Base-by-base conservation (phyloP, 805 yeast genomes). In the Cyberlindnera bimundalis region DNA sequence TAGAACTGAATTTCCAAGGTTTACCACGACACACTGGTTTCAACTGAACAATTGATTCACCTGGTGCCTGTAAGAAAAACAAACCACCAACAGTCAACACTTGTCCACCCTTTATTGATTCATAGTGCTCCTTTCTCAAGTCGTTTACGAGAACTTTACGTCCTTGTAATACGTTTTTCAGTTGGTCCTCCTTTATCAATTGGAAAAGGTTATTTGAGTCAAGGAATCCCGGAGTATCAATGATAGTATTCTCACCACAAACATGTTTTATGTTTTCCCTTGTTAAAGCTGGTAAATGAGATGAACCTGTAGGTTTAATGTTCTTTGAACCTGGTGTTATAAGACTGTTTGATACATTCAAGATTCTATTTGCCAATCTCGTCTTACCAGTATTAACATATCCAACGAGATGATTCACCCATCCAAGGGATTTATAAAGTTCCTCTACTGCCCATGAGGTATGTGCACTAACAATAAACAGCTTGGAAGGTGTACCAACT, bases 351-450 rank as follows among this genome's bases (percentile, higher is more conserved):
- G 50, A 37, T 9, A 43, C 33, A 28, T 53, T 50, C 71, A 74
- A 45, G 15, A 82, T 47, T 15, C 77, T 53, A 48, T 71, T 74
- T 1, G 82, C 67, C 27, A 84, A 49, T 2, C 82, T 69, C 3
- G 87, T 78, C 56, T 84, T 84, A 1, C 95, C 95, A 12, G 76
- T 70, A 53, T 84, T 84, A 10, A 82, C 78, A 43, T 70, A 71
- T 1, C 95, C 95, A 16, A 84, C 62, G 23, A 84, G 59, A 52
- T 75, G 79, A 7, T 74, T 58, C 24, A 64, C 61, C 7, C 34
- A 16, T 0, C 67, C 66, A 7, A 82, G 52, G 6, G 51, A 51
- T 2, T 60, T 50, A 8, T 68, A 47, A 3, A 83, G 52, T 2
- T 55, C 50, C 2, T 63, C 52, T 3, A 75, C 52, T 24, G 74